phyloP scores from a whole-genome alignment of 2,329 filamentous ascomycete species.

The Alternaria atra region DNA sequence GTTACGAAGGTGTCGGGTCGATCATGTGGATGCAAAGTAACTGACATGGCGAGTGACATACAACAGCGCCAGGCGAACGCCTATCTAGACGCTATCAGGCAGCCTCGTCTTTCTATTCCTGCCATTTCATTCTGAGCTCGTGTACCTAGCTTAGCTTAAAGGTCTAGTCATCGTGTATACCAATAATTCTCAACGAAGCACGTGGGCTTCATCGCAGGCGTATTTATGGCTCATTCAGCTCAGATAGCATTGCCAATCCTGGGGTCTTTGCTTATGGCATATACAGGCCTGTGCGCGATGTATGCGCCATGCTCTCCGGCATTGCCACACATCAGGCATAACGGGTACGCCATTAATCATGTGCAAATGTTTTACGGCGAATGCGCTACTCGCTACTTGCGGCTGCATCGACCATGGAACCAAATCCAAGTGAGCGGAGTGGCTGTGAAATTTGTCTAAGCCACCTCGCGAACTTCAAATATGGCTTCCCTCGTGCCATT shows the following conservation, averaged over 20 bases:
- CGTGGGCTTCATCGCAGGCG: background rate
- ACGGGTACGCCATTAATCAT: background rate
- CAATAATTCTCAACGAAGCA: background rate
- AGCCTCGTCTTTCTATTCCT: background rate
- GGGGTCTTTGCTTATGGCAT: background rate
- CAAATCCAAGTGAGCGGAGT: background rate
- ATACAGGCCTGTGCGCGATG: background rate
- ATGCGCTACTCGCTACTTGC: background rate
- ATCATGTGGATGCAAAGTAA: background rate
- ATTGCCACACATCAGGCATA: background rate
- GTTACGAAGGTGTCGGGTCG: background rate
- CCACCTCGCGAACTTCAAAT: background rate
- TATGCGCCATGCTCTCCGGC: background rate
- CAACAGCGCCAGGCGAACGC: background rate
- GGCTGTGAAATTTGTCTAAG: background rate
- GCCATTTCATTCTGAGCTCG: background rate
- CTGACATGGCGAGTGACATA: background rate
- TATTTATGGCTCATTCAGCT: background rate
- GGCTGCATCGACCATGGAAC: background rate
- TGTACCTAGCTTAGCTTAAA: background rate
- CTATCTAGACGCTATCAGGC: background rate
- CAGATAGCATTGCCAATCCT: background rate
- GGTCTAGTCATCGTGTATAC: background rate
- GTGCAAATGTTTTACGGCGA: background rate
- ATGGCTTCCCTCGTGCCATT: too few relatives aligned